Percentiles rank a stretch among this genome's conserved stretches.
These are phyloP conservation scores for Termitomyces sp. DNA, from an alignment of 768 basidiomycete species.

Conservation along the genomic window DNA sequence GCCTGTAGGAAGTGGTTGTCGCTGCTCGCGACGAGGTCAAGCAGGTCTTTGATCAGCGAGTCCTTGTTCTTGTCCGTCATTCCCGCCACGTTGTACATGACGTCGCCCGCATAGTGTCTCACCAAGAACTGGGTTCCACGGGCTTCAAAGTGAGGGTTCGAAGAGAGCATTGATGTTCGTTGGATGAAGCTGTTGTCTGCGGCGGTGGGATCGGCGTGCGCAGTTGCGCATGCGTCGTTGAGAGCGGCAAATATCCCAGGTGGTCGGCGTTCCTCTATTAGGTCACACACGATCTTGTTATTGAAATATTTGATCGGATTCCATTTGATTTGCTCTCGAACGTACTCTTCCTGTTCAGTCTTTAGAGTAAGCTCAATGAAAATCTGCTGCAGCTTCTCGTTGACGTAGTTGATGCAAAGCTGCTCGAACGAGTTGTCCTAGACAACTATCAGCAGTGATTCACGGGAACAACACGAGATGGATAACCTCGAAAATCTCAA, in stretches of 20 bases:
- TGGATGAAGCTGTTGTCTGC: constrained; percentile 98
- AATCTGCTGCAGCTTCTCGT: constrained; percentile 99
- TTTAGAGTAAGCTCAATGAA: constrained; percentile 99
- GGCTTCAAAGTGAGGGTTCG: constrained; percentile 91
- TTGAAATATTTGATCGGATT: constrained; percentile 99
- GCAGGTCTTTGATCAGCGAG: constrained; percentile 86
- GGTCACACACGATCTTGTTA: constrained; percentile 96
- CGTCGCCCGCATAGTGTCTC: constrained; percentile 96
- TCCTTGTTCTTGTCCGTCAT: constrained; percentile 99
- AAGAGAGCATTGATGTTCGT: constrained; percentile 72
- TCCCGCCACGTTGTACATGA: constrained; percentile 94
- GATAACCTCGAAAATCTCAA: constrained; percentile 92
- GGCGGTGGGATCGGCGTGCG: constrained; percentile 93
- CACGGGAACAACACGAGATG: background rate
- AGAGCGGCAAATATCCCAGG: constrained; percentile 97
- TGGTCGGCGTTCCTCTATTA: constrained; percentile 94
- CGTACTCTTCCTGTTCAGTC: constrained; percentile 99
- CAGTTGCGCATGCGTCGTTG: constrained; percentile 98
- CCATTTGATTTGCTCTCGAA: constrained; percentile 98
- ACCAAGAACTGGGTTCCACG: constrained; percentile 94
- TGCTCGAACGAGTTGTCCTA: constrained; percentile 96
- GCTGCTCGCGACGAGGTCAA: constrained; percentile 82
- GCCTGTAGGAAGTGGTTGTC: constrained; percentile 82
- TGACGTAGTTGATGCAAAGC: constrained; percentile 99
- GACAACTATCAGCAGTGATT: constrained; percentile 5